Evolutionary conservation across 2,329 filamentous ascomycete genomes (phyloP), one percentile per base, ranked within the genome.

Genomic region (Pseudogymnoascus sp.): DNA sequence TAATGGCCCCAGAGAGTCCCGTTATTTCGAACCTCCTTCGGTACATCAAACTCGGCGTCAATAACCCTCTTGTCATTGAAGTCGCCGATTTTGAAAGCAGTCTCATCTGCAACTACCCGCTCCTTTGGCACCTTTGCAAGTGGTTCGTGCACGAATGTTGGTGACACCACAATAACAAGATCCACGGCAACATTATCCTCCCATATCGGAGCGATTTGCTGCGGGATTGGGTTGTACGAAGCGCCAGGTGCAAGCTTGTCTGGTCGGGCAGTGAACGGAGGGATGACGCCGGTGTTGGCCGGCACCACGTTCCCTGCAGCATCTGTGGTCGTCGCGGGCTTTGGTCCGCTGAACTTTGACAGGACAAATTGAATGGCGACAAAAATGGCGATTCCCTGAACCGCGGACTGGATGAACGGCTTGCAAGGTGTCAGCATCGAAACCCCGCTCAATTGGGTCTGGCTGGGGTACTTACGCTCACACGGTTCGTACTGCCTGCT

Each of bases 1-100:
- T 97, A 95, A 74, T 99, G 94, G 2, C 90, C 93, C 86, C 90
- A 97, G 8, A 99, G 81, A 1, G 93, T 97, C 34, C 90, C 91
- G 72, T 97, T 97, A 67, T 91, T 82, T 78, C 97, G 92, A 0
- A 96, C 91, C 41, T 84, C 80, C 64, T 80, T 79, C 2, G 94
- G 93, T 3, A 97, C 85, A 2, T 80, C 76, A 71, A 99, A 91
- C 37, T 80, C 86, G 6, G 89, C 89, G 67, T 93, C 86, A 62
- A 92, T 81, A 60, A 87, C 81, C 62, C 94, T 84, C 70, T 82
- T 87, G 69, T 97, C 91, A 62, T 85, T 87, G 71, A 81, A 91
- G 74, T 95, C 87, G 63, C 89, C 89, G 61, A 93, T 79, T 58
- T 82, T 83, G 74, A 96, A 97, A 64, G 81, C 80, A 73, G 86